Conservation (phyloP, 495 filamentous ascomycete species). For the Neurospora terricola region DNA sequence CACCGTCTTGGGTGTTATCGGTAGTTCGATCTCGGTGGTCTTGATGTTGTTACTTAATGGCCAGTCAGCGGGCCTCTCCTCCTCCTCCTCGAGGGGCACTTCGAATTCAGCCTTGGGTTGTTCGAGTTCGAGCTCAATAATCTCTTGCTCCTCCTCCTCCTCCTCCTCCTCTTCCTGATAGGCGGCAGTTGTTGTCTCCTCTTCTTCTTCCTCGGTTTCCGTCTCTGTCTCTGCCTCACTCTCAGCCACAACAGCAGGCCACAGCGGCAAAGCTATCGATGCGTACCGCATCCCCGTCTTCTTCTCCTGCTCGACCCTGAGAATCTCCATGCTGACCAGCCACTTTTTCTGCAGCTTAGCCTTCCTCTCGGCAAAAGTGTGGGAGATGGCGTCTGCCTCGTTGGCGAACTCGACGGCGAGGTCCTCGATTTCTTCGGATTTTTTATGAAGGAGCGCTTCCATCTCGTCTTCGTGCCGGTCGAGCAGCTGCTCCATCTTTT, state of each 20-base stretch:
- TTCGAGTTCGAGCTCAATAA: not conserved
- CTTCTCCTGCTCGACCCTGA: constrained; percentile 49
- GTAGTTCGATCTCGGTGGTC: not conserved
- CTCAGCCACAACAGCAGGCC: constrained; percentile 15
- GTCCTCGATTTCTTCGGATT: constrained; percentile 39
- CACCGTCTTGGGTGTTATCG: not conserved
- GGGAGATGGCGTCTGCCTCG: constrained; percentile 42
- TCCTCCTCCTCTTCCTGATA: not conserved
- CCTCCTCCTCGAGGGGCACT: not conserved
- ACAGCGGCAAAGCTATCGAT: constrained; percentile 34
- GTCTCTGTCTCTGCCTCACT: constrained; percentile 2
- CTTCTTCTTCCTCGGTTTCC: constrained; percentile 4
- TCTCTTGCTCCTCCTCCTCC: not conserved
- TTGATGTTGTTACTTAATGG: not conserved
- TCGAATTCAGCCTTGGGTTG: not conserved
- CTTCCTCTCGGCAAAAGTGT: constrained; percentile 42
- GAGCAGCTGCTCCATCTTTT: constrained; percentile 55
- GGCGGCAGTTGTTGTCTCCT: not conserved
- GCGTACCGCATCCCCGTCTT: constrained; percentile 40
- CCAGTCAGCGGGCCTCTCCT: not conserved
- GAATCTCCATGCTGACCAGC: constrained; percentile 53
- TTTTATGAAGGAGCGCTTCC: constrained; percentile 40
- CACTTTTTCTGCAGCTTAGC: constrained; percentile 44
- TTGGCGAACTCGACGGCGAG: constrained; percentile 46
- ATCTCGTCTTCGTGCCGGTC: constrained; percentile 57